Percentiles rank a stretch among this genome's conserved stretches.
Evolutionary conservation across 441 rosid genomes (phyloP).

Genomic region (Croton laevigatus): DNA sequence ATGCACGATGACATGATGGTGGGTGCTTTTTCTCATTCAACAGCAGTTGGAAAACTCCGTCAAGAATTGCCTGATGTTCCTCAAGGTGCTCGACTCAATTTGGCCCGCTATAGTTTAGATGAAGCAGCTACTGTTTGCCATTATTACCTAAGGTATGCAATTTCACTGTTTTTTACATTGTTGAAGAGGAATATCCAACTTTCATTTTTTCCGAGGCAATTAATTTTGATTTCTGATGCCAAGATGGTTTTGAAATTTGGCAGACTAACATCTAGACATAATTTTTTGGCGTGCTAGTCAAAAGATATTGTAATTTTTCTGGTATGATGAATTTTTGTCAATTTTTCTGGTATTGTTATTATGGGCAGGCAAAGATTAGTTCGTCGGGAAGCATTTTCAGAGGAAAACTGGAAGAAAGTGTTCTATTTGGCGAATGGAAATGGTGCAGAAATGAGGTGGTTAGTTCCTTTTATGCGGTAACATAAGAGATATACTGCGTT

Average conservation of each 20-base stretch:
- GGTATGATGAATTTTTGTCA: not conserved
- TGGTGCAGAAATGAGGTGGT: slow-evolving; percentile 85
- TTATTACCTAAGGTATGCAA: slow-evolving; percentile 81
- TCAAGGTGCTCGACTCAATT: slow-evolving; percentile 56
- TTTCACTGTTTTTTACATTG: not conserved
- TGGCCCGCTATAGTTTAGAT: slow-evolving; percentile 67
- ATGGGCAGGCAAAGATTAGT: slow-evolving; percentile 78
- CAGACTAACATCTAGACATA: not conserved
- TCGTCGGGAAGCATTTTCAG: slow-evolving; percentile 67
- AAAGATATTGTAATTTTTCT: not conserved
- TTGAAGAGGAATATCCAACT: not conserved
- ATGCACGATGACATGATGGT: slow-evolving; percentile 94
- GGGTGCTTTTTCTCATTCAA: slow-evolving; percentile 92
- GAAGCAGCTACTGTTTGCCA: slow-evolving; percentile 90
- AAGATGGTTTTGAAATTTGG: not conserved
- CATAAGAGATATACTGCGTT: not conserved
- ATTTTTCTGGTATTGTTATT: not conserved
- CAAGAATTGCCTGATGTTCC: slow-evolving; percentile 91
- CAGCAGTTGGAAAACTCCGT: slow-evolving; percentile 94
- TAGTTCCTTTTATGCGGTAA: slow-evolving; percentile 73
- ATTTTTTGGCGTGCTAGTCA: not conserved
- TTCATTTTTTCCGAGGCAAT: not conserved
- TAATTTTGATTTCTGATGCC: not conserved
- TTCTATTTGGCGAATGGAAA: slow-evolving; percentile 87
- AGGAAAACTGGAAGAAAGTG: slow-evolving; percentile 78